Base-by-base conservation (phyloP, 495 filamentous ascomycete genomes). In the Aspergillus baeticus region DNA sequence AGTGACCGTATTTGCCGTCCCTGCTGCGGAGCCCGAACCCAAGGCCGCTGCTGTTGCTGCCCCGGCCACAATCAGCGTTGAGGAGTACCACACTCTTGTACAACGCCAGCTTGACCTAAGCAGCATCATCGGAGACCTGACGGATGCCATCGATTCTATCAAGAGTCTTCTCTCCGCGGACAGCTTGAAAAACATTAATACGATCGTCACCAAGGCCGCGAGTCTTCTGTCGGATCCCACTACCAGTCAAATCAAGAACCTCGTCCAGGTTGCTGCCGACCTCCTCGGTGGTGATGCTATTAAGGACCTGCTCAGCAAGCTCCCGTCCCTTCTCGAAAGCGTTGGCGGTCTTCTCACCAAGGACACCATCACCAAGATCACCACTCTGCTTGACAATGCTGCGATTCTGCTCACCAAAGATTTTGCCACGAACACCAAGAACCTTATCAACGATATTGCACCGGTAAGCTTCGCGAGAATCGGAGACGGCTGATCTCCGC, bases 161-260 rank as follows among this genome's bases (percentile, higher is more conserved):
- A 47, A 54, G 47, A 42, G 54, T 6, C 49, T 59, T 11, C 38
- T 54, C n/a, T 59, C 56, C 21, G 14, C 42, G 14, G 49, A 59
- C 13, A 59, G 56, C 56, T 51, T 59, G 56, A 48, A 59, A 34
- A 59, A 54, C 42, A 59, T 54, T 34, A 52, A 59, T 41, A 10
- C 21, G 1, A 5, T 59, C 18, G 33, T 59, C 21, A 54, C 49
- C 31, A 26, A 48, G 10, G 11, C 18, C 20, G 17, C 56, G 5
- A n/a, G 1, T n/a, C 31, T 59, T 6, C 56, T 59, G 13, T 23
- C 29, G 34, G 14, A 51, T 13, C 56, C 56, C 1, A 59, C 56
- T 31, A 43, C 56, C 3, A 34, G 29, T 1, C 41, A 59, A 13
- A 53, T 51, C 33, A 59, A 59, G 56, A 31, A 35, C 22, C n/a